Percentiles rank a stretch among this genome's conserved stretches.
Evolutionary conservation across 23 red algal species (phyloP).

Genomic region (Porphyridium purpureum): DNA sequence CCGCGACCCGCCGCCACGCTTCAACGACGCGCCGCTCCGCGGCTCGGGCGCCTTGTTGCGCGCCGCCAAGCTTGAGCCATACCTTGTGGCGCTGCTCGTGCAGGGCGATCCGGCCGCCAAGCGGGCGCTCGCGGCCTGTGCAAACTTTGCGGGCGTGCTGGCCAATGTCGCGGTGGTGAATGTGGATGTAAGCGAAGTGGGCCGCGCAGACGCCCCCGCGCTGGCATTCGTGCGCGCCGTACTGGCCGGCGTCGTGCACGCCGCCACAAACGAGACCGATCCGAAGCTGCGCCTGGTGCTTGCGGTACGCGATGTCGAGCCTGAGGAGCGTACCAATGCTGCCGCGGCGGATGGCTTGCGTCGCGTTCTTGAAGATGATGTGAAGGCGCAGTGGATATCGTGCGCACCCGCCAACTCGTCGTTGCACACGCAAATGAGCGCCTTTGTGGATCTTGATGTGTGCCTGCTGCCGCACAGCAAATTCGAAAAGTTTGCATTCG

Average conservation of each 20-base stretch:
- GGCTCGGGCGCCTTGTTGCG: too few species aligned
- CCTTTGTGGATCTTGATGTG: background rate
- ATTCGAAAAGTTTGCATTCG: too few species aligned
- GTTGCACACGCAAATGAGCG: background rate
- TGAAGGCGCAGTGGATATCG: background rate
- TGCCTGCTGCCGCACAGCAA: too few species aligned
- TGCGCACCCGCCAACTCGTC: background rate
- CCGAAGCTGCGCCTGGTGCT: background rate
- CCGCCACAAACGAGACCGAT: background rate
- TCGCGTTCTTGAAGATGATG: background rate
- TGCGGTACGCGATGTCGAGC: background rate
- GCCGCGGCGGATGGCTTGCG: background rate
- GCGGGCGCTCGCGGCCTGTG: too few species aligned
- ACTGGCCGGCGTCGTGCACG: background rate
- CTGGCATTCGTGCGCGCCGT: background rate
- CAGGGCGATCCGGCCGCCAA: too few species aligned
- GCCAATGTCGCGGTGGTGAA: constrained; percentile 78
- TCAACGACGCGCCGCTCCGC: too few species aligned
- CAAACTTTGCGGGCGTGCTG: constrained; percentile 45
- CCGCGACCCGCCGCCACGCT: too few species aligned
- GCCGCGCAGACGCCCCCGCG: constrained; percentile 43
- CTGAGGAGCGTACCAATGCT: too few species aligned
- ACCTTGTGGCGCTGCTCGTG: too few species aligned
- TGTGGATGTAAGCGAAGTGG: constrained; percentile 82
- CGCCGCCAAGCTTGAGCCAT: too few species aligned